Percentiles rank a stretch among this genome's conserved stretches.
Conservation (phyloP, 176 grass and related monocot species). For the Ensete glaucum region DNA sequence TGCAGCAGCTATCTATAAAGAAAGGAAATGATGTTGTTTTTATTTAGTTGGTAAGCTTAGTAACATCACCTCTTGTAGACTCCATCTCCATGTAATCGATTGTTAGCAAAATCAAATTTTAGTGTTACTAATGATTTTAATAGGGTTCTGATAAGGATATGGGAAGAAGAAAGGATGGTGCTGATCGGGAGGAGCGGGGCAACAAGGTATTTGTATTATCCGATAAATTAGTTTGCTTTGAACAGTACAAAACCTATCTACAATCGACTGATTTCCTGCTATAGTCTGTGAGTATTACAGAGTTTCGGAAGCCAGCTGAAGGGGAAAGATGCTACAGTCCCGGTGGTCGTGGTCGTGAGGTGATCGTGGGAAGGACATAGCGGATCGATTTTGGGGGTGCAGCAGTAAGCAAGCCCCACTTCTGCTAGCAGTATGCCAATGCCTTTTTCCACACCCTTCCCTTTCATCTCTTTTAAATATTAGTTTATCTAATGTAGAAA, state of each 20-base stretch:
- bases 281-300: not conserved
- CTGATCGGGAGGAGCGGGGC: not conserved
- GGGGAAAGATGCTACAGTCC: not conserved
- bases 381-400: not conserved
- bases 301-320: not conserved
- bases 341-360: not conserved
- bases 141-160: conserved; percentile 1
- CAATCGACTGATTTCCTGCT: not conserved
- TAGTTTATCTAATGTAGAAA: too few species aligned
- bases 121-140: not conserved
- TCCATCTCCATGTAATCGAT: not conserved
- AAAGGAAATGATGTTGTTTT: conserved; percentile 3
- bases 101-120: not conserved
- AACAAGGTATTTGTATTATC: not conserved
- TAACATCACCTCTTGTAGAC: not conserved
- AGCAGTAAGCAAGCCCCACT: not conserved
- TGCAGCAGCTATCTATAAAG: conserved; percentile 10
- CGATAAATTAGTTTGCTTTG: not conserved
- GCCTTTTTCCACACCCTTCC: not conserved
- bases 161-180: not conserved
- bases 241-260: not conserved
- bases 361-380: not conserved
- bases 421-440: not conserved
- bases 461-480: not conserved
- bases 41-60: not conserved